A percentile compares a stretch with the other conserved stretches of the same genome.
phyloP scores from a whole-genome alignment of 176 grass and related monocot species.

The Saccharum spontaneum region DNA sequence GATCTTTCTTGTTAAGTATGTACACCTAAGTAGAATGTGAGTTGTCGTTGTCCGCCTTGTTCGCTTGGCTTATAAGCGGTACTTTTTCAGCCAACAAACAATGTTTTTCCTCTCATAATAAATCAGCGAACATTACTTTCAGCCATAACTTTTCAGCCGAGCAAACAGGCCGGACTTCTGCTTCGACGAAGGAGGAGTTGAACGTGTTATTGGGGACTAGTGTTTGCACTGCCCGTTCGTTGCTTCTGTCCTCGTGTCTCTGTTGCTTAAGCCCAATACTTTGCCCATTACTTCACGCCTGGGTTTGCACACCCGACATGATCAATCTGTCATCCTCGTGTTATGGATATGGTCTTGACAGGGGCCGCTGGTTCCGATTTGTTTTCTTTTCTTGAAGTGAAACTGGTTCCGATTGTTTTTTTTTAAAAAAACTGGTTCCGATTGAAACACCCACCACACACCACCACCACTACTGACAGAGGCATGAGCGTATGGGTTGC shows the following conservation, averaged over 20 bases:
- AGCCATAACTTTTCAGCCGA: too few species aligned
- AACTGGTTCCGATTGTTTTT: too few species aligned
- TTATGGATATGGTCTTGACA: neutral
- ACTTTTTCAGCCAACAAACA: too few species aligned
- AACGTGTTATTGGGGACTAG: neutral
- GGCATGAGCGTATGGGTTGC: neutral
- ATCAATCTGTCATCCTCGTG: neutral
- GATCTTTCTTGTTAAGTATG: neutral
- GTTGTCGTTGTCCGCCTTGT: neutral
- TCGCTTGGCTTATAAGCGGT: too few species aligned
- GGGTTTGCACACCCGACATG: neutral
- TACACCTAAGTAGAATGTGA: too few species aligned
- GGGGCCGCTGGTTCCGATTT: neutral
- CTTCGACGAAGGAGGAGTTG: neutral
- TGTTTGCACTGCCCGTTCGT: too few species aligned
- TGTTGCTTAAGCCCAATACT: constrained; percentile 10
- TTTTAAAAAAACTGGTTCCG: neutral
- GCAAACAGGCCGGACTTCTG: too few species aligned
- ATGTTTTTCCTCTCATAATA: too few species aligned
- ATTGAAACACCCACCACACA: neutral
- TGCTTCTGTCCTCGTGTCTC: neutral
- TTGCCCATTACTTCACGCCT: constrained; percentile 41
- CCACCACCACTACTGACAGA: neutral
- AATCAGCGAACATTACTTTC: too few species aligned
- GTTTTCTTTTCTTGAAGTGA: too few species aligned